phyloP scores from a whole-genome alignment of 106 monocot species.

The Dioscorea alata region DNA sequence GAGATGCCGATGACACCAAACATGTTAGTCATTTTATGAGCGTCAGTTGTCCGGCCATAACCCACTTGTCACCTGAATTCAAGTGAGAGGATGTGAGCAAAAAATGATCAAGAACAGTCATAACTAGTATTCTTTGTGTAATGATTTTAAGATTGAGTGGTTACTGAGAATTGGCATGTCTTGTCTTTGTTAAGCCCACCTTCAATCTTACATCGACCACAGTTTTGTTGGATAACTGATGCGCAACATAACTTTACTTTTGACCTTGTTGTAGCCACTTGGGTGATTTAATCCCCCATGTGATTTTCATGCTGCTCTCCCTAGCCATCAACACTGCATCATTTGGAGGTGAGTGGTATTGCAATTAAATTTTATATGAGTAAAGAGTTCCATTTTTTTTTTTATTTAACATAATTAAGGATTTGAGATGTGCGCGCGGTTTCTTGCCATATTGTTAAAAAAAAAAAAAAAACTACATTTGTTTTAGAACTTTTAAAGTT shows the following conservation, averaged over 20 bases:
- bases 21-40: slow-evolving; percentile 21
- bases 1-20: slow-evolving; percentile 29
- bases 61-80: slow-evolving; percentile 27
- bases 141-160: slow-evolving; percentile 15
- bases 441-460: too few species aligned
- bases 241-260: slow-evolving; percentile 75
- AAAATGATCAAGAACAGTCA: slow-evolving; percentile 18
- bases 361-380: too few species aligned
- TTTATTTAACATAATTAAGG: too few species aligned
- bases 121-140: neutral
- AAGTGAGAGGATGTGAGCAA: slow-evolving; percentile 57
- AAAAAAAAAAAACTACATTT: too few species aligned
- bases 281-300: slow-evolving; percentile 46
- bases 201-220: slow-evolving; percentile 65
- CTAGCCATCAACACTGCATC: slow-evolving; percentile 62
- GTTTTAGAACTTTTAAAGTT: too few species aligned
- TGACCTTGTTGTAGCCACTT: slow-evolving; percentile 48
- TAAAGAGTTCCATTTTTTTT: too few species aligned
- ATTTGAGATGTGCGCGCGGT: too few species aligned
- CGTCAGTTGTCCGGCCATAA: slow-evolving; percentile 37
- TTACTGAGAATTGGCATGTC: slow-evolving; percentile 66
- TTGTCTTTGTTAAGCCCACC: slow-evolving; percentile 73
- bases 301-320: slow-evolving; percentile 44
- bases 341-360: too few species aligned
- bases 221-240: slow-evolving; percentile 65